phyloP scores from a whole-genome alignment of 1,139 yeast genomes.

The Debaryomyces robertsiae region DNA sequence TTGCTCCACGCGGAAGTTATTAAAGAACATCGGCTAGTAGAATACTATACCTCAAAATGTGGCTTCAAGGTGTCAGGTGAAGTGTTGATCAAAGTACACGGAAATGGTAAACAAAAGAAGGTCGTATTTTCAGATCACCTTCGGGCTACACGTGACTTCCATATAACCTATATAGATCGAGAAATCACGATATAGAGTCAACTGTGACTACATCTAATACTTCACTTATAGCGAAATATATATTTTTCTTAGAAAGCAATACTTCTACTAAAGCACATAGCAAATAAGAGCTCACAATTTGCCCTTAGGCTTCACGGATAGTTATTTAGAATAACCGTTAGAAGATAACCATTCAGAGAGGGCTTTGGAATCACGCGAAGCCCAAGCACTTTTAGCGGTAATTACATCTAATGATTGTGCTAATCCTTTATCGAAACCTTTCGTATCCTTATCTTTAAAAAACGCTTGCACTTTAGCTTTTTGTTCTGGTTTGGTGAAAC shows the following conservation, averaged over 20 bases:
- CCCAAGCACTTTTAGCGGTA: slow-evolving; percentile 65
- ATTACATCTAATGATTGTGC: slow-evolving; percentile 73
- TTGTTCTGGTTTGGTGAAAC: slow-evolving; percentile 65
- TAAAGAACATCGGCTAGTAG: slow-evolving; percentile 51
- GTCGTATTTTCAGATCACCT: slow-evolving; percentile 35
- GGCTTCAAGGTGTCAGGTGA: slow-evolving; percentile 36
- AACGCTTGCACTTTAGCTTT: slow-evolving; percentile 59
- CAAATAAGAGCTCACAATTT: slow-evolving; percentile 4
- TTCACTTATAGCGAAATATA: too few species aligned
- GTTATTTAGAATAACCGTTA: slow-evolving; percentile 42
- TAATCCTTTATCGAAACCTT: slow-evolving; percentile 73
- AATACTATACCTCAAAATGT: slow-evolving; percentile 45
- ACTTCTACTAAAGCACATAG: neutral
- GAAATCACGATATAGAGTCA: slow-evolving; percentile 11
- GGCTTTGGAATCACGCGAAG: slow-evolving; percentile 58
- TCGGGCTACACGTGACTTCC: slow-evolving; percentile 34
- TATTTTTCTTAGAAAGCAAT: neutral
- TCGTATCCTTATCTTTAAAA: slow-evolving; percentile 62
- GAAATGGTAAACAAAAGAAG: slow-evolving; percentile 13
- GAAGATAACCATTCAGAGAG: slow-evolving; percentile 56
- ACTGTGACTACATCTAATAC: too few species aligned
- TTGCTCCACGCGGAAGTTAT: slow-evolving; percentile 45
- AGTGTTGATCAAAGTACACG: slow-evolving; percentile 20
- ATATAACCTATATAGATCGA: slow-evolving; percentile 33
- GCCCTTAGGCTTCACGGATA: slow-evolving; percentile 7